Evolutionary conservation across 2,329 filamentous ascomycete genomes (phyloP), one percentile per base, ranked within the genome.

Genomic region (Trichoderma hamatum): DNA sequence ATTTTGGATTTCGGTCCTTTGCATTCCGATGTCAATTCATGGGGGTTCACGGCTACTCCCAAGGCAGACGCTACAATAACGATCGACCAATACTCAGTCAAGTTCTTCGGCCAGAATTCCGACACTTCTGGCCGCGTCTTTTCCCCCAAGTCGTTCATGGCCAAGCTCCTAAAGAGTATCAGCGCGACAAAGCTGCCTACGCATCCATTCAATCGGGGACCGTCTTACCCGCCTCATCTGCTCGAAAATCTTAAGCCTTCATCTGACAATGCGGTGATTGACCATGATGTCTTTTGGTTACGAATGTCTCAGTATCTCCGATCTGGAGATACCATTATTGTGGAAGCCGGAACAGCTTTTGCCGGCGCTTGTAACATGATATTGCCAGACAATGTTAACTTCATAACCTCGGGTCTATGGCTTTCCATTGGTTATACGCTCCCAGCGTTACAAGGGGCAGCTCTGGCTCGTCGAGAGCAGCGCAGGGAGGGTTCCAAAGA

Each of bases 351-450:
- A 5, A 90, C 87, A 3, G 80, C 86, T 0, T 81, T 82, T 14
- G 85, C 85, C 70, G 88, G 88, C 5, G 81, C 82, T 34, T 83
- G 84, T 21, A 80, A 83, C 13, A 81, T 86, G 32, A 76, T 80
- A 2, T 81, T 89, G 3, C 86, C 87, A 0, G 75, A 79, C 1
- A 78, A 85, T 43, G 79, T 81, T 1, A 79, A 78, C 3, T 78
- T 84, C 28, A 83, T 89, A 71, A 82, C 81, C 7, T 83, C 78
- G 9, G 83, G 84, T 0, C 88, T 86, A 34, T 89, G 86, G 85
- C 80, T 87, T 2, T 88, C 85, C 0, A 88, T 89, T 67, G 86
- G 86, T 0, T 88, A 88, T 77, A 89, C 87, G 78, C 82, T 90
- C 0, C 84, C 85, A 1, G 87, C 85, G 1, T 83, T 84, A 3